A percentile compares a stretch with the other conserved stretches of the same genome.
phyloP scores from a whole-genome alignment of 2,329 filamentous ascomycete genomes.

The Aspergillus arachidicola region DNA sequence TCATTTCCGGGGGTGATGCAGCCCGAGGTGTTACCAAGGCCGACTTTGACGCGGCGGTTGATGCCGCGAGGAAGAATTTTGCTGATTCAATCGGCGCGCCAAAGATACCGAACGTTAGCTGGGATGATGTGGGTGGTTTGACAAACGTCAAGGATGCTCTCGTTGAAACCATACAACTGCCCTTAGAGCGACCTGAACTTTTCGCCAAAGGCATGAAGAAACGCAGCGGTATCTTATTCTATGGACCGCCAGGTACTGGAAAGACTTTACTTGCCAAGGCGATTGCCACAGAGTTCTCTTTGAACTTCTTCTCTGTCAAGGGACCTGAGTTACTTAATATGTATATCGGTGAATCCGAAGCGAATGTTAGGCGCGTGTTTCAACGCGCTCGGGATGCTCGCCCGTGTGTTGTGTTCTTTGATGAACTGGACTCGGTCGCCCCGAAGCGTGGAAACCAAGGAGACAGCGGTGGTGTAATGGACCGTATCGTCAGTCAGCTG shows the following conservation, averaged over 20 bases:
- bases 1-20: slow-evolving; percentile 79
- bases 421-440: slow-evolving; percentile 95
- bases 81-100: slow-evolving; percentile 95
- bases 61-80: slow-evolving; percentile 95
- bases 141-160: slow-evolving; percentile 96
- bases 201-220: slow-evolving; percentile 99
- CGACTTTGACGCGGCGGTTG: slow-evolving; percentile 91
- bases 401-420: slow-evolving; percentile 97
- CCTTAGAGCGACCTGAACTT: slow-evolving; percentile 85
- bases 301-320: slow-evolving; percentile 99
- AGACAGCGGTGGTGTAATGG: slow-evolving; percentile 97
- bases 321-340: slow-evolving; percentile 97
- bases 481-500: slow-evolving; percentile 92
- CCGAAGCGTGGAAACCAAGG: slow-evolving; percentile 97
- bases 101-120: slow-evolving; percentile 95
- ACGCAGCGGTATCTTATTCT: slow-evolving; percentile 96
- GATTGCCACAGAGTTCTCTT: slow-evolving; percentile 96
- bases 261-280: slow-evolving; percentile 99
- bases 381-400: slow-evolving; percentile 97
- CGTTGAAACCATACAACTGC: slow-evolving; percentile 92
- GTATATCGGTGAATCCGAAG: slow-evolving; percentile 99
- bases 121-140: slow-evolving; percentile 93
- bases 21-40: slow-evolving; percentile 76
- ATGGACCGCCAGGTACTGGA: slow-evolving; percentile 97
- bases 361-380: slow-evolving; percentile 98